Evolutionary conservation across 2,329 filamentous ascomycete species (phyloP).

Genomic region (Bipolaris bicolor): DNA sequence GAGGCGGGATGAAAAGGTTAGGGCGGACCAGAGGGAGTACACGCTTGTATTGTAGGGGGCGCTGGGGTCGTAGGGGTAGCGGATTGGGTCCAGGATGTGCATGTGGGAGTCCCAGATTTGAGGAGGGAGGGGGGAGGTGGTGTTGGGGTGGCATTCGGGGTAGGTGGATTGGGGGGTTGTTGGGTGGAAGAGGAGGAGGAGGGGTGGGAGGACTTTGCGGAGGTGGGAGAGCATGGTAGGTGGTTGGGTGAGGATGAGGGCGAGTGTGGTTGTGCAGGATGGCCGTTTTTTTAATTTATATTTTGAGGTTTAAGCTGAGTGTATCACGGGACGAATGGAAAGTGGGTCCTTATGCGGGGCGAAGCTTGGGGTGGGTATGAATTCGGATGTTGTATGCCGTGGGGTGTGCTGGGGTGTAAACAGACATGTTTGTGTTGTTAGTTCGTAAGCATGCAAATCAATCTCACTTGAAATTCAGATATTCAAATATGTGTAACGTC

Average conservation of each 20-base stretch:
- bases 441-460: too few relatives aligned
- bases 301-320: background rate
- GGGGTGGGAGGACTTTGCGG: background rate
- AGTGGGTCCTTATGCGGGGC: background rate
- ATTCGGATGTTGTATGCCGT: background rate
- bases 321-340: background rate
- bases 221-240: background rate
- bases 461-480: background rate
- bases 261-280: background rate
- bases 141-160: background rate
- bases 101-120: background rate
- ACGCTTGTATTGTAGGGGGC: background rate
- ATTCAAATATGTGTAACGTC: background rate
- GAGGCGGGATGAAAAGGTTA: background rate
- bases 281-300: background rate
- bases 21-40: background rate
- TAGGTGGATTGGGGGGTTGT: background rate
- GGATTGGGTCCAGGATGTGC: background rate
- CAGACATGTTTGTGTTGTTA: background rate
- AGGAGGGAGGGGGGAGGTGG: background rate
- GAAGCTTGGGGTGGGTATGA: background rate
- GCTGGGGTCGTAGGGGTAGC: background rate
- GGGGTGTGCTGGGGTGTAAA: background rate
- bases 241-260: too few relatives aligned
- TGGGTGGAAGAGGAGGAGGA: background rate